Evolutionary conservation across 2,329 filamentous ascomycete genomes (phyloP).

Genomic region (Cytospora schulzeri): DNA sequence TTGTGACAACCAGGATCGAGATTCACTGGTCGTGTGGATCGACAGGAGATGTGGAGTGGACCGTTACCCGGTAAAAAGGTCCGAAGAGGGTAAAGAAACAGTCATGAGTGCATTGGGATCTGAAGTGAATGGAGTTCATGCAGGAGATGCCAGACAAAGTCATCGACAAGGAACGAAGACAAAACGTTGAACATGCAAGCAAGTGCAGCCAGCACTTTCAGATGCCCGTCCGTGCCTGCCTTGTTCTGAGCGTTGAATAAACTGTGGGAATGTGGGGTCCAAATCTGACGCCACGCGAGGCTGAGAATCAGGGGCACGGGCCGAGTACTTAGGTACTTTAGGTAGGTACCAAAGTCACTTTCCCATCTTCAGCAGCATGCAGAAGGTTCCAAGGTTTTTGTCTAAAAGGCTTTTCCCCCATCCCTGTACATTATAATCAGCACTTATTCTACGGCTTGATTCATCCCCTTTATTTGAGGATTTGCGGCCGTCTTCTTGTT

Average conservation of each 20-base stretch:
- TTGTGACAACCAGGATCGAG: neutral
- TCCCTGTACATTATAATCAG: conserved; percentile 3
- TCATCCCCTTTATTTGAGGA: neutral
- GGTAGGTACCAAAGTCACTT: conserved; percentile 28
- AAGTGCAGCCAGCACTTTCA: neutral
- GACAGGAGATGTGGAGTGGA: neutral
- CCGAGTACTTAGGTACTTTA: neutral
- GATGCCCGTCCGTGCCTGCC: neutral
- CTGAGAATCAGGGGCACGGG: conserved; percentile 6
- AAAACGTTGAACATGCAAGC: neutral
- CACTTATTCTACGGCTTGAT: neutral
- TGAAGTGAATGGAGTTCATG: neutral
- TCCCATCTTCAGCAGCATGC: conserved; percentile 23
- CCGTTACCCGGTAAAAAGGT: neutral
- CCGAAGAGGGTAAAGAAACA: neutral
- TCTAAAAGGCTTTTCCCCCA: neutral
- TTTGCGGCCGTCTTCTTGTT: conserved; percentile 3
- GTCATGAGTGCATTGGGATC: neutral
- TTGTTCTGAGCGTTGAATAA: neutral
- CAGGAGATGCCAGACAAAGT: neutral
- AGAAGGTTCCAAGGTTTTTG: conserved; percentile 8
- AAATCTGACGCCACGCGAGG: conserved; percentile 14
- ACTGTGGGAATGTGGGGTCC: neutral
- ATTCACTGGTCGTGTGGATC: neutral
- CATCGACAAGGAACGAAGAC: neutral